Evolutionary conservation across 2,329 filamentous ascomycete species (phyloP), one percentile per base, ranked within the genome.

Genomic region (Colletotrichum sp.): DNA sequence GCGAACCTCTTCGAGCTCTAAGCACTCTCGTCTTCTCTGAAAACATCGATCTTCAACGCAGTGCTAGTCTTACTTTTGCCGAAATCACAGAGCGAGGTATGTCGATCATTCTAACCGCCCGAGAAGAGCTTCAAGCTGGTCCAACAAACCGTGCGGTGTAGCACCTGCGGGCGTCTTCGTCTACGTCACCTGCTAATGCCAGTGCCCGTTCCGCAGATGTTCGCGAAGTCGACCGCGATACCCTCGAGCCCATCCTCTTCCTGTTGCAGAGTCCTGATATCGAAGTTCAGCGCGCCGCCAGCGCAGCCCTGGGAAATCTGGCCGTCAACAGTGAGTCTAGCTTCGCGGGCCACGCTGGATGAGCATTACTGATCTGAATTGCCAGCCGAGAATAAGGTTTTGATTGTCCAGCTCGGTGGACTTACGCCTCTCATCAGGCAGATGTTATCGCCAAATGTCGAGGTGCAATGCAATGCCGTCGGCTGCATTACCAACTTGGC

Each of bases 391-490:
- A 99, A 99, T 90, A 99, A 99, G 86, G 96, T 98, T 77, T 89
- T 96, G 79, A 99, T 99, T 81, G 97, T 99, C 77, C 92, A 95
- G 78, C 92, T 99, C 18, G 96, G 96, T 74, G 97, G 97, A 30
- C 91, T 99, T 76, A 93, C 93, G 69, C 96, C 97, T 69, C 90
- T 99, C 76, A 99, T 98, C 86, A 94, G 95, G 79, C 97, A 99
- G 86, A 99, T 99, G 97, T 95, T 97, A 87, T 98, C 96, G 72
- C 92, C 94, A 62, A 99, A 99, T 81, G 97, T 99, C 79, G 97
- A 99, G 84, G 97, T 99, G 30, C 97, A 99, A 86, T 99, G 97
- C 89, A 99, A 99, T 85, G 97, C 97, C 58, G 97, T 99, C 76
- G 97, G 97, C 67, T 99, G 97, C 88, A 99, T 99, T 84, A 99